Evolutionary conservation across 1,284 basidiomycete species (phyloP), one percentile per base, ranked within the genome.

Genomic region (Anthracocystis setariae): DNA sequence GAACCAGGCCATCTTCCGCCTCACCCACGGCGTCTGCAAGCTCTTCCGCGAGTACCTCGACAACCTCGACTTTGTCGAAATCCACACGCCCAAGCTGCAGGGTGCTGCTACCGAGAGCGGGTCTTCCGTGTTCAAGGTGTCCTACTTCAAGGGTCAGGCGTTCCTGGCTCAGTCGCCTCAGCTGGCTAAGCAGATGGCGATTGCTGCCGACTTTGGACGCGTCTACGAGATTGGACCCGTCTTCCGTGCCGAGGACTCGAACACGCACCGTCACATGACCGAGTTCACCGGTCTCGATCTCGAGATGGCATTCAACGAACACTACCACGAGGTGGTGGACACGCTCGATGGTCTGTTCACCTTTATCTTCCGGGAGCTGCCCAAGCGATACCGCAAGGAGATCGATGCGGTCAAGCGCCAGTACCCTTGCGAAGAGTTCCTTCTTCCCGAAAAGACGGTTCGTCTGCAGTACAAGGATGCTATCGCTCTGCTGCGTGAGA

Each of bases 241-340:
- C 48, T 98, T 98, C 87, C 92, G 95, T 72, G 95, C 95, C n/a
- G 95, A 98, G 84, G 90, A 98, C 84, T 92, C 94, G 40, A 95
- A 96, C 84, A 98, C 95, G 4, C 92, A 97, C 83, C 90, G 96
- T 53, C 96, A 99, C 86, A 88, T 99, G 86, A 99, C 96, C 44
- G 96, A 99, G 84, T 99, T 98, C 85, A 92, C 94, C 74, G 96
- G 96, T 47, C 90, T 99, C 75, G 96, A 99, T 91, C 87, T 99
- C 74, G 96, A 99, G 84, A 98, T 99, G 96, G 88, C 90, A 2
- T 94, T 99, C 73, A 92, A 97, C 82, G 94, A 98, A 83, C 94
- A 98, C 84, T 98, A 98, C 81, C 94, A 98, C 85, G 96, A 89
- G 87, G 82, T 79, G 3, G 66, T 82, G 21, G 82, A 83, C 45